These are phyloP conservation scores for Drechslerella coelobrocha DNA, from an alignment of 2,329 filamentous ascomycete genomes.

Conservation along the genomic window DNA sequence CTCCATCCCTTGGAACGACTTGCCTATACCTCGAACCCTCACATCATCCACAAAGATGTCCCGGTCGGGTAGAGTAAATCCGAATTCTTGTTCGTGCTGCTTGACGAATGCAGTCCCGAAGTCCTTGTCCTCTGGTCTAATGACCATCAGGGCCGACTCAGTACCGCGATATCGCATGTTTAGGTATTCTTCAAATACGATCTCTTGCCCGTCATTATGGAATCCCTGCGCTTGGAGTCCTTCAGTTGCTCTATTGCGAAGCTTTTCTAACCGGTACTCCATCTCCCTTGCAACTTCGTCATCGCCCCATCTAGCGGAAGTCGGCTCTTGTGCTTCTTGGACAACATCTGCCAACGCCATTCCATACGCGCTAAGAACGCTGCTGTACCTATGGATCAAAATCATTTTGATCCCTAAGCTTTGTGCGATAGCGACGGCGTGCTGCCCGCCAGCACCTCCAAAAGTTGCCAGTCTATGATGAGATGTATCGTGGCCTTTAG, in stretches of 20 bases:
- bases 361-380: constrained; percentile 86
- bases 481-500: constrained; percentile 87
- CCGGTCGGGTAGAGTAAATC: constrained; percentile 82
- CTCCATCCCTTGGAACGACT: constrained; percentile 79
- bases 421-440: constrained; percentile 88
- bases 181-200: constrained; percentile 88
- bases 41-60: constrained; percentile 92
- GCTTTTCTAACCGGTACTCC: constrained; percentile 72
- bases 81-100: constrained; percentile 91
- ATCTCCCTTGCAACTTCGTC: constrained; percentile 69
- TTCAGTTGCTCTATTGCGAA: constrained; percentile 75
- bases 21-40: constrained; percentile 84
- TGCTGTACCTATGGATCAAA: constrained; percentile 84
- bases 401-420: constrained; percentile 85
- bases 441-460: constrained; percentile 88
- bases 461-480: constrained; percentile 91
- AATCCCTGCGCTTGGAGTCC: constrained; percentile 81
- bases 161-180: constrained; percentile 93
- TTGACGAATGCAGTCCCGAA: constrained; percentile 84
- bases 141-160: constrained; percentile 87
- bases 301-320: constrained; percentile 69
- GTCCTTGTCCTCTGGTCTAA: constrained; percentile 73
- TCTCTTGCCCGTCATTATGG: constrained; percentile 66
- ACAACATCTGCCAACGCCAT: constrained; percentile 94
- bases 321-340: constrained; percentile 83